These are phyloP conservation scores for Citrus mangshanensis DNA, from an alignment of 345 rosid species.

Conservation along the genomic window DNA sequence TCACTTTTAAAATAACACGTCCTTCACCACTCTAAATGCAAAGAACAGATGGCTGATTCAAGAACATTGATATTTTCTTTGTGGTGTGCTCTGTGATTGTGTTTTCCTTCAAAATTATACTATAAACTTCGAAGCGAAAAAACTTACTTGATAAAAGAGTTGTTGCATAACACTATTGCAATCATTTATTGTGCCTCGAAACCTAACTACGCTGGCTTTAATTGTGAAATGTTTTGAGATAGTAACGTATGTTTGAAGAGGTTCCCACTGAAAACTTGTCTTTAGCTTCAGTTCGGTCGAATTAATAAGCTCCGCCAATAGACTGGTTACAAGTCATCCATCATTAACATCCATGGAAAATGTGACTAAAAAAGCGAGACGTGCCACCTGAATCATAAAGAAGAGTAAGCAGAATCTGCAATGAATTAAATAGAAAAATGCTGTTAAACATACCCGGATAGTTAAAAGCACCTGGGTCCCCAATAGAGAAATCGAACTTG, in stretches of 20 bases:
- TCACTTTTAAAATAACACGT: slow-evolving; percentile 53
- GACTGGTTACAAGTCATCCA: slow-evolving; percentile 57
- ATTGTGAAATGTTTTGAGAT: slow-evolving; percentile 73
- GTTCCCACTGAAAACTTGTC: slow-evolving; percentile 68
- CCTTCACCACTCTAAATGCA: slow-evolving; percentile 65
- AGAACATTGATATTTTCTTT: not conserved
- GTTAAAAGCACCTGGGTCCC: too few species aligned
- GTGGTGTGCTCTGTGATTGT: not conserved
- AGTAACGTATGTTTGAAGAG: slow-evolving; percentile 76
- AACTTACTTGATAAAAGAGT: slow-evolving; percentile 44
- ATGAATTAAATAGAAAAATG: too few species aligned
- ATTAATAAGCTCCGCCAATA: slow-evolving; percentile 64
- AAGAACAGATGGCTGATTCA: not conserved
- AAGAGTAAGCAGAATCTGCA: too few species aligned
- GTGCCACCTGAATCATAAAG: slow-evolving; percentile 47
- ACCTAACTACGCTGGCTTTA: slow-evolving; percentile 70
- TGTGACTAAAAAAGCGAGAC: slow-evolving; percentile 44
- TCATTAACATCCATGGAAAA: slow-evolving; percentile 78
- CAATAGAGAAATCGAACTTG: too few species aligned
- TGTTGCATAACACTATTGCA: slow-evolving; percentile 74
- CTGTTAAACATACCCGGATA: too few species aligned
- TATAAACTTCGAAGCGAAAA: not conserved
- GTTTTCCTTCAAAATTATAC: not conserved
- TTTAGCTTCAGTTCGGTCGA: slow-evolving; percentile 75
- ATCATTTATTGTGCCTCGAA: slow-evolving; percentile 67